Evolutionary conservation across 2,329 filamentous ascomycete species (phyloP), one percentile per base, ranked within the genome.

Genomic region (Fusarium continuum): DNA sequence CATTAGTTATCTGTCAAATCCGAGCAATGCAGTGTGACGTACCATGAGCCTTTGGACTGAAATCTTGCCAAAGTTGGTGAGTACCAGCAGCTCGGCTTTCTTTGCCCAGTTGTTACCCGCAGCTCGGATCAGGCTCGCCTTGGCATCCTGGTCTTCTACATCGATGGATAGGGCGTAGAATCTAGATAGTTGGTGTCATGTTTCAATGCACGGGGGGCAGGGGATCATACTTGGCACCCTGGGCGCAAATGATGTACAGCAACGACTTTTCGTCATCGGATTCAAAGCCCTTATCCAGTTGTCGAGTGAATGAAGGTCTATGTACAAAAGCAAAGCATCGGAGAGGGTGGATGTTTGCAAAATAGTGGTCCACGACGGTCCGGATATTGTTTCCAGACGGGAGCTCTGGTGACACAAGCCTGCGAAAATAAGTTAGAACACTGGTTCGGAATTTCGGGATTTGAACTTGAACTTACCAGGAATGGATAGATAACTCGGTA

Each of bases 281-380:
- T 8, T 70, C 68, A 39, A 77, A 70, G 0, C 76, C 76, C 20
- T 74, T 76, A 51, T 78, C 76, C 6, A 78, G 66, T 39, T 77
- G 75, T 6, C 75, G 67, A 61, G 76, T 75, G 44, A 78, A 77
- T 2, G 76, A 77, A 5, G 76, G 76, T 44, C 77, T 76, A 46
- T 78, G 76, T 16, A 78, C 75, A 70, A 78, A 78, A 14, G 76
- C 75, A 48, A 78, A 78, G 57, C 76, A 78, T 17, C 76, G 73
- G 5, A 78, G 70, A n/a, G 75, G 75, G 45, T 78, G 82, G 5
- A 77, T 67, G 25, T 77, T 77, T 55, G 74, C 67, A 61, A 77
- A 77, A 52, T 77, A 77, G 55, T 75, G 75, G 39, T 77, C 75
- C 20, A 77, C 73, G 4, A 77, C 71, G 1, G 70, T 71, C 13